A percentile compares a stretch with the other conserved stretches of the same genome.
Conservation (phyloP, 2,329 filamentous ascomycete species). For the Thielaviopsis populi region DNA sequence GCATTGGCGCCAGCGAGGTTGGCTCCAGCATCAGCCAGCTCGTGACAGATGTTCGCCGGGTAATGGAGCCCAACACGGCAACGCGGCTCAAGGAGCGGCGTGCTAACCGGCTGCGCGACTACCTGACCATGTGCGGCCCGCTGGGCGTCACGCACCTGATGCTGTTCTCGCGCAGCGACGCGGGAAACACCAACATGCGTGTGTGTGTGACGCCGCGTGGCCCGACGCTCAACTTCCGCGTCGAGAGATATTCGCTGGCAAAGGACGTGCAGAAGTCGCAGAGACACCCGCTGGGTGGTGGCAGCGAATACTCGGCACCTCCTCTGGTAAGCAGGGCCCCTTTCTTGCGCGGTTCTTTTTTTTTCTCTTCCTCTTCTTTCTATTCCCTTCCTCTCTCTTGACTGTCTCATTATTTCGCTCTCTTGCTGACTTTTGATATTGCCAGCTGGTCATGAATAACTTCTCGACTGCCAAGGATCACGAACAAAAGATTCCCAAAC, state of each 20-base stretch:
- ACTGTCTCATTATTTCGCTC: no score
- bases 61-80: conserved; percentile 95
- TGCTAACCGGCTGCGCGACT: conserved; percentile 79
- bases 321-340: conserved; percentile 46
- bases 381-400: not conserved
- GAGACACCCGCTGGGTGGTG: conserved; percentile 66
- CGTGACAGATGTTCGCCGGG: conserved; percentile 73
- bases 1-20: conserved; percentile 86
- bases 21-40: conserved; percentile 83
- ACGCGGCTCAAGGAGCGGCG: conserved; percentile 76
- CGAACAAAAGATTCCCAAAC: conserved; percentile 65
- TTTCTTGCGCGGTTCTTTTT: not conserved
- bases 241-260: conserved; percentile 86
- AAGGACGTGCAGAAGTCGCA: conserved; percentile 78
- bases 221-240: conserved; percentile 83
- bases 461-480: conserved; percentile 52
- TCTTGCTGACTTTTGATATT: not conserved
- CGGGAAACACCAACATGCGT: conserved; percentile 83
- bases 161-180: conserved; percentile 78
- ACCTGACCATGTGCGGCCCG: conserved; percentile 87
- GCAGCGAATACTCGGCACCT: conserved; percentile 72
- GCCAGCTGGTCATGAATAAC: conserved; percentile 90
- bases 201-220: conserved; percentile 77
- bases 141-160: conserved; percentile 85
- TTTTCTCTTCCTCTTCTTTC: not conserved